phyloP scores from a whole-genome alignment of 345 rosid genomes.

The Hirschfeldia incana region DNA sequence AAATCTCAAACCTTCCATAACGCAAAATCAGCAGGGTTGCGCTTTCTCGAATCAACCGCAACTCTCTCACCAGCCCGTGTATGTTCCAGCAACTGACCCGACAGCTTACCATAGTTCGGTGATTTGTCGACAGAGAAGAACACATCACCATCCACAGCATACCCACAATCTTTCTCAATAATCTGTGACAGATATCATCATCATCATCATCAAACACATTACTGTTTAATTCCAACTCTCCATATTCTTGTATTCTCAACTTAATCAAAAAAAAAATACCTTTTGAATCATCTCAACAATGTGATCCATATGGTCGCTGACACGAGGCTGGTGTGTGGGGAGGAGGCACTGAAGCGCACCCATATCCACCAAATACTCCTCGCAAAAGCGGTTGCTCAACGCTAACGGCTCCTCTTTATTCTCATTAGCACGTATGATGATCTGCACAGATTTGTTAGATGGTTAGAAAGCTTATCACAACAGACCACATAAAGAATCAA shows the following conservation, averaged over 20 bases:
- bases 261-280: conserved; percentile 40
- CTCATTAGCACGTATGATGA: conserved; percentile 74
- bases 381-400: conserved; percentile 67
- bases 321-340: conserved; percentile 83
- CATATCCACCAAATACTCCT: conserved; percentile 80
- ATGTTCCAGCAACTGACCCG: conserved; percentile 72
- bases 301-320: conserved; percentile 75
- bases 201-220: not conserved
- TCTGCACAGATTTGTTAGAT: conserved; percentile 43
- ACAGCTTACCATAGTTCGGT: conserved; percentile 72
- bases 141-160: conserved; percentile 75
- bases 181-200: conserved; percentile 50
- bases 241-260: not conserved
- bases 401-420: conserved; percentile 53
- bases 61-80: conserved; percentile 85
- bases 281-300: conserved; percentile 67
- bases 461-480: not conserved
- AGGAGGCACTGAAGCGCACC: conserved; percentile 67
- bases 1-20: conserved; percentile 77
- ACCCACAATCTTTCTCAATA: conserved; percentile 70
- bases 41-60: conserved; percentile 80
- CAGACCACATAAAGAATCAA: not conserved
- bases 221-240: not conserved
- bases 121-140: conserved; percentile 74
- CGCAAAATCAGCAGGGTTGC: conserved; percentile 87